Base-by-base conservation (phyloP, 495 filamentous ascomycete genomes). In the Pseudomonodictys pantanalensis region DNA sequence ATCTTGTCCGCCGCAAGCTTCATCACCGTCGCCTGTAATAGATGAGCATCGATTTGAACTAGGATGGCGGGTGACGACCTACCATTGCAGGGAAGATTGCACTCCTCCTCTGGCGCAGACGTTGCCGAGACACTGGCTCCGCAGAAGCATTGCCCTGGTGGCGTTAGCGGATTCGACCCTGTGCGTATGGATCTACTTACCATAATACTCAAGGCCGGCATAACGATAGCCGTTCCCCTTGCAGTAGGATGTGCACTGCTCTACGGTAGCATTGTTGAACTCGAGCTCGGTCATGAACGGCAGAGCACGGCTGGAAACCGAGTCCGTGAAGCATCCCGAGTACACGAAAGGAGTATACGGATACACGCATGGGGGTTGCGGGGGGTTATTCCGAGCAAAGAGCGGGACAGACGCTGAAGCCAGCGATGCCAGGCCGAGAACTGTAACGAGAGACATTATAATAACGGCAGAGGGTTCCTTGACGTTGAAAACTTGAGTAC, bases 171-270 rank as follows among this genome's bases (percentile, higher is more conserved):
- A 2, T 11, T 2, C 1, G 8, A 8, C 12, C 23, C 24, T 24
- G 3, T 8, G 18, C 5, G 10, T 2, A 0, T 1, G 10, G 8
- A 17, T 28, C 33, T 1, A 12, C 47, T 28, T 52, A 45, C 75
- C 78, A 58, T 78, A 78, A 66, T 82, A 83, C 64, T 79, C 75
- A 3, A 83, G 66, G 44, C 80, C 80, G 44, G 80, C 80, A 47
- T 81, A 80, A 17, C 79, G 71, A 55, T 77, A 82, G 54, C 73
- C 71, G 66, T 81, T 81, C 54, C 76, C 70, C 46, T 82, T 83
- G 73, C 80, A 83, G 50, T 74, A 73, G 48, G 78, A 72, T 38
- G 75, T 72, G 58, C 80, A 81, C 20, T 54, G 69, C 70, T 83
- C 79, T 24, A 80, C 70, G 0, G 79, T 81, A 72, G 78, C 79